Conservation (phyloP, 495 filamentous ascomycete species). For the Aspergillus bertholletiae region DNA sequence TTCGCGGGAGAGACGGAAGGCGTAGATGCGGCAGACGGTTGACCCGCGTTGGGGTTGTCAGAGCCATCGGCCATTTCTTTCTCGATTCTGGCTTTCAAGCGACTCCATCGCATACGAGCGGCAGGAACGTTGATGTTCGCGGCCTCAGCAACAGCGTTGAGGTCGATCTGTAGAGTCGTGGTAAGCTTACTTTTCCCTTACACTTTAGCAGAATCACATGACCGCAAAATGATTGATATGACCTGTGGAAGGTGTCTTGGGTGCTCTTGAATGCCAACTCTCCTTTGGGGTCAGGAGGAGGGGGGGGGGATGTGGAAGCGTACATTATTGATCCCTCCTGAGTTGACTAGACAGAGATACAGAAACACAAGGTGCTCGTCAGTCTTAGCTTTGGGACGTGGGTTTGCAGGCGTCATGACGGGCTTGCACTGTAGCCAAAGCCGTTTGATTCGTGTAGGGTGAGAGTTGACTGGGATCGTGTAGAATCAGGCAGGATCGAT, state of each 20-base stretch:
- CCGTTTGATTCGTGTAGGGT: not conserved
- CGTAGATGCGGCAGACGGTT: not conserved
- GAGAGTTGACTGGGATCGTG: not conserved
- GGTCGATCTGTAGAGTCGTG: constrained; percentile 30
- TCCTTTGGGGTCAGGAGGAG: constrained; percentile 2
- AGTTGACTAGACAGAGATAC: constrained; percentile 32
- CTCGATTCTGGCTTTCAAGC: constrained; percentile 33
- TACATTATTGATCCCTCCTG: constrained; percentile 27
- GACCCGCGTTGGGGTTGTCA: not conserved
- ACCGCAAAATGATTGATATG: not conserved
- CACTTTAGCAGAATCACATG: not conserved
- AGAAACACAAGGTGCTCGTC: constrained; percentile 35
- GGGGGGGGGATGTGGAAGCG: constrained; percentile 6
- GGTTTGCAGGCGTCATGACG: not conserved
- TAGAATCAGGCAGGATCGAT: not conserved
- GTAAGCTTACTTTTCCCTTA: not conserved
- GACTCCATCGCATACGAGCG: constrained; percentile 35
- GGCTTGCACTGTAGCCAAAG: not conserved
- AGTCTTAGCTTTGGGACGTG: constrained; percentile 21
- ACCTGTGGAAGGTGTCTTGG: not conserved
- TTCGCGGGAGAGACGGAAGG: not conserved
- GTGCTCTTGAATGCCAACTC: not conserved
- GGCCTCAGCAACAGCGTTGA: constrained; percentile 26
- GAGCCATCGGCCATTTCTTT: constrained; percentile 3
- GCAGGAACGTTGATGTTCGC: constrained; percentile 29